phyloP scores from a whole-genome alignment of 208 protist genomes.

The Zelonia costaricensis region DNA sequence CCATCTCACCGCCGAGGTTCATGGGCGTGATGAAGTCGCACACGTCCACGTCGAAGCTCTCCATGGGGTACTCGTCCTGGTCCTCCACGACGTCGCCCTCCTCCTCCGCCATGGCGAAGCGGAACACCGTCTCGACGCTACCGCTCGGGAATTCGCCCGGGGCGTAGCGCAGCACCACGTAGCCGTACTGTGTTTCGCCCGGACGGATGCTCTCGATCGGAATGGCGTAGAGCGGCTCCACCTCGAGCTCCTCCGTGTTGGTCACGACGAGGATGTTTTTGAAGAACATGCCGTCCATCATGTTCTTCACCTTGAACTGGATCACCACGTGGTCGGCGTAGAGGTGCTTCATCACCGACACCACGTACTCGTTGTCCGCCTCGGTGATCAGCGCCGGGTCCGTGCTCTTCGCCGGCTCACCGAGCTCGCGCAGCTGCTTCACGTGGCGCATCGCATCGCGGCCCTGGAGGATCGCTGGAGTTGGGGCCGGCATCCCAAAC shows the following conservation, averaged over 20 bases:
- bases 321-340: conserved; percentile 94
- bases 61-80: conserved; percentile 84
- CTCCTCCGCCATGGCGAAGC: conserved; percentile 70
- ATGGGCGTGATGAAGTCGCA: conserved; percentile 78
- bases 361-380: conserved; percentile 97
- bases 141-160: conserved; percentile 73
- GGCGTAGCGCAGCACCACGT: conserved; percentile 72
- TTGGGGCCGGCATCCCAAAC: background rate
- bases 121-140: conserved; percentile 57
- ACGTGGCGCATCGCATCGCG: conserved; percentile 70
- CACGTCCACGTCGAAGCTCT: conserved; percentile 84
- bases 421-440: conserved; percentile 67
- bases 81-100: conserved; percentile 31
- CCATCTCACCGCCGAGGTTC: conserved; percentile 42
- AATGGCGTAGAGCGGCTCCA: conserved; percentile 84
- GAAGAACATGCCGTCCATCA: conserved; percentile 90
- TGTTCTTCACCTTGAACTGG: conserved; percentile 95
- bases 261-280: conserved; percentile 85
- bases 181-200: conserved; percentile 61
- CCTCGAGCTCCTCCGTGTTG: conserved; percentile 76
- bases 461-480: conserved; percentile 52
- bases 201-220: conserved; percentile 61
- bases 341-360: conserved; percentile 95
- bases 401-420: conserved; percentile 64
- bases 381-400: conserved; percentile 92